Conservation (phyloP, 352 stramenopile species). For the Globisporangium mamillatum region DNA sequence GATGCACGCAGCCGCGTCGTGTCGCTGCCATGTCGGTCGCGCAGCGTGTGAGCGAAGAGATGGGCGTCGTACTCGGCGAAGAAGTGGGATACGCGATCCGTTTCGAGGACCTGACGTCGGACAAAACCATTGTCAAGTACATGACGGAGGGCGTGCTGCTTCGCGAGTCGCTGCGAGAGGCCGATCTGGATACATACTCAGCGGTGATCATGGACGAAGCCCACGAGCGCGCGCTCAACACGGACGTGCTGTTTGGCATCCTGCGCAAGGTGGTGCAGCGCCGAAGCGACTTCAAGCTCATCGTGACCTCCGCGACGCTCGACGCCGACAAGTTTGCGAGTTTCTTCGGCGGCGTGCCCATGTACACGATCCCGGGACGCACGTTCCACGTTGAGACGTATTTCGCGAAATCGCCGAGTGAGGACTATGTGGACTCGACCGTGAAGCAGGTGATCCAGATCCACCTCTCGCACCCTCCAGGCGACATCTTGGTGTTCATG, state of each 20-base stretch:
- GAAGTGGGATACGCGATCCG: slow-evolving; percentile 92
- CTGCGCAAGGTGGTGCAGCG: slow-evolving; percentile 89
- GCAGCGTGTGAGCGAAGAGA: slow-evolving; percentile 97
- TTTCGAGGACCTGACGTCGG: slow-evolving; percentile 92
- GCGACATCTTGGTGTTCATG: slow-evolving; percentile 99
- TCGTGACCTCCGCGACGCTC: slow-evolving; percentile 96
- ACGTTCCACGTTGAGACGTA: slow-evolving; percentile 85
- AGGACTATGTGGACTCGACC: slow-evolving; percentile 98
- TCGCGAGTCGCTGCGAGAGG: slow-evolving; percentile 92
- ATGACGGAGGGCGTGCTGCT: slow-evolving; percentile 92
- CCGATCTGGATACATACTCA: slow-evolving; percentile 85
- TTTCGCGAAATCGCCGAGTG: slow-evolving; percentile 91
- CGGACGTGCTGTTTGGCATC: slow-evolving; percentile 93
- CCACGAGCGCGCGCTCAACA: slow-evolving; percentile 93
- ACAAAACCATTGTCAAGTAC: slow-evolving; percentile 98
- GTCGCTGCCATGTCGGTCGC: slow-evolving; percentile 99
- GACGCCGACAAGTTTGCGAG: slow-evolving; percentile 96
- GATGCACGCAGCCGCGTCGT: slow-evolving; percentile 97
- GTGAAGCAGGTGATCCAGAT: slow-evolving; percentile 99
- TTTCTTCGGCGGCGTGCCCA: slow-evolving; percentile 97
- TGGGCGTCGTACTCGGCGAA: slow-evolving; percentile 91
- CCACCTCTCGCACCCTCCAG: slow-evolving; percentile 95
- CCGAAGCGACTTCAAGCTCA: slow-evolving; percentile 89
- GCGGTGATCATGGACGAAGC: slow-evolving; percentile 94
- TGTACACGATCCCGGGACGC: slow-evolving; percentile 95